Evolutionary conservation across 2,329 filamentous ascomycete species (phyloP), one percentile per base, ranked within the genome.

Genomic region (Boeremia lycopersici): DNA sequence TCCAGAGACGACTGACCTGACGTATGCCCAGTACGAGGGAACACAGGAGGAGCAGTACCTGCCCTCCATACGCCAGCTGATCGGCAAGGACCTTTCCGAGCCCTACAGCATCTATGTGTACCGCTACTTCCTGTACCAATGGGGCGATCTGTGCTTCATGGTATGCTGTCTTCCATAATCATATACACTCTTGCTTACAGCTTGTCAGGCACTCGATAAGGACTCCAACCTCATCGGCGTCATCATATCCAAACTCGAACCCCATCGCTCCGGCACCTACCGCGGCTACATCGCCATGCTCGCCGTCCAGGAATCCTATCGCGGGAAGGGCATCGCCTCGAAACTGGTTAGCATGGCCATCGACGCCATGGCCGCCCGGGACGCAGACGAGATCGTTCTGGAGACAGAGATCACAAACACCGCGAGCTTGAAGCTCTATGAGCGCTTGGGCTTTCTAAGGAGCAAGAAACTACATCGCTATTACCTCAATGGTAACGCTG

Each of bases 91-190:
- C 73, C 83, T 99, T 44, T 98, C 93, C 65, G 95, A 99, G 76
- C 95, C 95, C 1, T 99, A 99, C 76, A 98, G 93, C 77, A 98
- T 99, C 73, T 99, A 99, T 79, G 95, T 99, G 54, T 99, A 98
- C 76, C 87, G 95, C 29, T 99, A 99, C 75, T 99, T 99, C 69
- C 81, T 99, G 15, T 96, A 96, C 72, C 92, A 98, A 83, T 99
- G 95, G 95, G 90, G 90, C 5, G 89, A 98, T 71, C 80, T 99
- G n/a, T 99, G 95, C 77, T 98, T 91, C 77, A 90, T 98, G 87
- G 92, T 93, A 78, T 34, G 30, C 46, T 15, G 2, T n/a, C 17
- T 9, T 15, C 11, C 2, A n/a, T n/a, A 19, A 17, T 19, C 25
- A 30, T 19, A 42, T 4, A 26, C 2, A n/a, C 13, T 15, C 15